Evolutionary conservation across 345 rosid genomes (phyloP).

Genomic region (Rubroshorea leprosula): DNA sequence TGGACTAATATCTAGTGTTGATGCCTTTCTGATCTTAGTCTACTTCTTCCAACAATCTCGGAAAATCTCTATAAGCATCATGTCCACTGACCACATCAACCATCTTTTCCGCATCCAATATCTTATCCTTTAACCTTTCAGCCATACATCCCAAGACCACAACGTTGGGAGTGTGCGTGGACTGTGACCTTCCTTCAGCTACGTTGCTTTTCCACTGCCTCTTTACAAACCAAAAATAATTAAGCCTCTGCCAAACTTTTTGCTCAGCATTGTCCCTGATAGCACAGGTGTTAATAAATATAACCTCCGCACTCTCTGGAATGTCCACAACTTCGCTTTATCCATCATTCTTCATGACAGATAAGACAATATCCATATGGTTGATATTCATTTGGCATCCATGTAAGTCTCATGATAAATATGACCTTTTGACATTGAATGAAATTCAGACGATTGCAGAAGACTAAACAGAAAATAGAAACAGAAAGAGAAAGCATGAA

Average conservation of each 20-base stretch:
- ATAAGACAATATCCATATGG: conserved; percentile 89
- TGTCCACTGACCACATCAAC: conserved; percentile 97
- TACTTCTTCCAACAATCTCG: conserved; percentile 73
- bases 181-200: conserved; percentile 58
- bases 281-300: conserved; percentile 84
- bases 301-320: conserved; percentile 88
- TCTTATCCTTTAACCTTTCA: conserved; percentile 86
- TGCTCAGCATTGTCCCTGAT: conserved; percentile 92
- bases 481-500: not conserved
- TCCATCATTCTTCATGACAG: conserved; percentile 85
- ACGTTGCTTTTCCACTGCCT: conserved; percentile 81
- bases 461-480: conserved; percentile 27
- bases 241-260: conserved; percentile 94
- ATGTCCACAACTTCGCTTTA: conserved; percentile 54
- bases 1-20: conserved; percentile 82
- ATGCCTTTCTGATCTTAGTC: conserved; percentile 92
- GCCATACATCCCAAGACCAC: conserved; percentile 98
- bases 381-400: conserved; percentile 97
- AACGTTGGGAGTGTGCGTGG: conserved; percentile 73
- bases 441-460: conserved; percentile 29
- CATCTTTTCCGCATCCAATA: conserved; percentile 91
- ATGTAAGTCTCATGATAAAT: conserved; percentile 87
- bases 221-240: conserved; percentile 93
- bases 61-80: conserved; percentile 92
- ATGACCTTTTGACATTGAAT: conserved; percentile 48